Base-by-base conservation (phyloP, 1,284 basidiomycete genomes). In the Puccinia sorghi region DNA sequence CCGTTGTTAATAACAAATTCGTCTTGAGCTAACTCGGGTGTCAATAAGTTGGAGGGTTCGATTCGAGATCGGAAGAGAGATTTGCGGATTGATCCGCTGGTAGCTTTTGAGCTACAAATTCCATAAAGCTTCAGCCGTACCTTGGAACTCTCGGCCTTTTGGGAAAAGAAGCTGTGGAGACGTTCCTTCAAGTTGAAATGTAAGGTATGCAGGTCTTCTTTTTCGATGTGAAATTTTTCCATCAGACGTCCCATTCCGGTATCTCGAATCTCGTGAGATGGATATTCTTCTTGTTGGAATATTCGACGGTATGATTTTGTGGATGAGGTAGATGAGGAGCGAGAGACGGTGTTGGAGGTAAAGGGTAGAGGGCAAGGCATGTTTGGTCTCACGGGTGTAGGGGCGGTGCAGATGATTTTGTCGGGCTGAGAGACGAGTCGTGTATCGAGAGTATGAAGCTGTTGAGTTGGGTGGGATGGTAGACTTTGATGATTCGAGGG, bases 111-210 rank as follows among this genome's bases (percentile, higher is more conserved):
- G 46, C 70, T 72, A 59, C 72, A 75, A n/a, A 75, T 75, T 9
- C 72, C 72, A 69, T 57, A 76, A 9, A 76, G 50, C 54, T 76
- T 69, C 9, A 76, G 41, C 27, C 74, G 48, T 22, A 76, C 48
- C 52, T 69, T 41, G 15, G 48, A 13, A 22, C 32, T 37, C 41
- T 76, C 63, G 11, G 39, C 43, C 41, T 76, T 76, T 66, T 67
- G 63, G 11, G 64, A 54, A 69, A 76, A 76, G 43, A 76, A 76
- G 12, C 63, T 64, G n/a, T 56, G 64, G 46, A 76, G 64, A 25
- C 74, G 25, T 41, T 76, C 74, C 37, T 64, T 67, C 7, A 76
- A 20, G 22, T 76, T 67, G n/a, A 56, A 52, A 69, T 76, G 74
- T 20, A 76, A 50, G 7, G 39, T 25, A 22, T 39, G 15, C 22